Percentiles rank a stretch among this genome's conserved stretches.
These are phyloP conservation scores for Annona cherimola DNA, from an alignment of 164 flowering plant genomes.

Conservation along the genomic window DNA sequence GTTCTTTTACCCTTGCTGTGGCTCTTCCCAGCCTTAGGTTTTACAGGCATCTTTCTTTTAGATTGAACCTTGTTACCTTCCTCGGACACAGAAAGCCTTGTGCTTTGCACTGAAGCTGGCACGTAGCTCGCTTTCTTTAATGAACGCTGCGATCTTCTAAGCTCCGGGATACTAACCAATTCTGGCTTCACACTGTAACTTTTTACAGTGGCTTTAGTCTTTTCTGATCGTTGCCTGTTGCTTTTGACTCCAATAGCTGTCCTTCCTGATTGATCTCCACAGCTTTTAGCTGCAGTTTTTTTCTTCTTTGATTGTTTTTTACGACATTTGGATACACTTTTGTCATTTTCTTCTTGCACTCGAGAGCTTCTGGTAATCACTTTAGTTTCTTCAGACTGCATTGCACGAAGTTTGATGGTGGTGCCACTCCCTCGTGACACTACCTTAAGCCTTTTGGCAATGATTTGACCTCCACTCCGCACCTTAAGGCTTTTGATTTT, in stretches of 20 bases:
- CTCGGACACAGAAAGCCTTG: slow-evolving; percentile 27
- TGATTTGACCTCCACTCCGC: slow-evolving; percentile 8
- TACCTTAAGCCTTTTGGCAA: neutral
- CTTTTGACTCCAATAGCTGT: neutral
- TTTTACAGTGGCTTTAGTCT: slow-evolving; percentile 9
- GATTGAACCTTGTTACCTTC: slow-evolving; percentile 30
- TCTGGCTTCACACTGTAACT: neutral
- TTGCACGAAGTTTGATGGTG: neutral
- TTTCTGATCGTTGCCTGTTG: neutral
- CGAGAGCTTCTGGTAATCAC: neutral
- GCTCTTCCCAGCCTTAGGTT: slow-evolving; percentile 25
- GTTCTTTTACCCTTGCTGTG: slow-evolving; percentile 53
- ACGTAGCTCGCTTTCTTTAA: slow-evolving; percentile 38
- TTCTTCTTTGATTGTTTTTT: neutral
- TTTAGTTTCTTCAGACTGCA: slow-evolving; percentile 10
- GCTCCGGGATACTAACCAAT: neutral
- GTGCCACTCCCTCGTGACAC: neutral
- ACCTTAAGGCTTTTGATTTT: slow-evolving; percentile 23
- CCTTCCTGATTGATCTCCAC: neutral
- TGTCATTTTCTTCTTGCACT: neutral
- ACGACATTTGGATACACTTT: neutral
- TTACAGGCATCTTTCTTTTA: slow-evolving; percentile 23
- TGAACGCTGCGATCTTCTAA: slow-evolving; percentile 43
- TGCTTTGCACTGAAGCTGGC: slow-evolving; percentile 22
- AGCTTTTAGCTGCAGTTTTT: neutral